Evolutionary conservation across 1,284 basidiomycete genomes (phyloP).

Genomic region (Boletus sp.): DNA sequence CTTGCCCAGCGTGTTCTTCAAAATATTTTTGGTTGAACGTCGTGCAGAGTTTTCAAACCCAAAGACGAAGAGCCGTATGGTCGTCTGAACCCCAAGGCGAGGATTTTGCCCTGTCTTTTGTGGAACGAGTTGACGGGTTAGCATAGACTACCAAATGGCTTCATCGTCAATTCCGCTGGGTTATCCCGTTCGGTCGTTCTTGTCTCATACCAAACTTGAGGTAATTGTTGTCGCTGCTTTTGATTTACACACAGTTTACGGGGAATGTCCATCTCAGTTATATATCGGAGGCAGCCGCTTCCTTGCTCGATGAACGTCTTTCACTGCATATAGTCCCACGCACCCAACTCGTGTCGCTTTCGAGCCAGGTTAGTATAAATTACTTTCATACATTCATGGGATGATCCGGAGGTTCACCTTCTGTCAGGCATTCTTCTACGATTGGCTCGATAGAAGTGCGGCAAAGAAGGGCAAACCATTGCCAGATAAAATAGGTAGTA

Average conservation of each 20-base stretch:
- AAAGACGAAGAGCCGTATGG: constrained; percentile 89
- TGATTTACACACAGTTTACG: constrained; percentile 1
- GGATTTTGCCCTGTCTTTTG: not conserved
- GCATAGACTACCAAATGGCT: constrained; percentile 84
- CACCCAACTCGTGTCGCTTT: constrained; percentile 79
- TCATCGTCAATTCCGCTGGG: constrained; percentile 80
- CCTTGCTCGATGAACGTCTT: constrained; percentile 75
- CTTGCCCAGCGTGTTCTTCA: not conserved
- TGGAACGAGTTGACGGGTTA: constrained; percentile 6
- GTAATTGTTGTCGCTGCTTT: constrained; percentile 34
- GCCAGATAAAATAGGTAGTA: constrained; percentile 85
- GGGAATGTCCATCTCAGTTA: constrained; percentile 38
- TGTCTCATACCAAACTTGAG: constrained; percentile 85
- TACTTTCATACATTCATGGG: not conserved
- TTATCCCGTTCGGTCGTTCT: constrained; percentile 80
- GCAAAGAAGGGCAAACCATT: constrained; percentile 76
- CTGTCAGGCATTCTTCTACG: constrained; percentile 78
- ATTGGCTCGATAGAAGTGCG: constrained; percentile 78
- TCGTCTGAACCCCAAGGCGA: constrained; percentile 75
- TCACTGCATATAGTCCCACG: constrained; percentile 79
- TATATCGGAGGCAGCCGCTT: constrained; percentile 80
- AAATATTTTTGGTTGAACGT: constrained; percentile 4
- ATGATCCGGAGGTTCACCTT: constrained; percentile 7
- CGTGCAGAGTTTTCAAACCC: constrained; percentile 76
- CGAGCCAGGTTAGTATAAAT: constrained; percentile 57